phyloP scores from a whole-genome alignment of 306 rosid species.

The Vachellia collinsii region DNA sequence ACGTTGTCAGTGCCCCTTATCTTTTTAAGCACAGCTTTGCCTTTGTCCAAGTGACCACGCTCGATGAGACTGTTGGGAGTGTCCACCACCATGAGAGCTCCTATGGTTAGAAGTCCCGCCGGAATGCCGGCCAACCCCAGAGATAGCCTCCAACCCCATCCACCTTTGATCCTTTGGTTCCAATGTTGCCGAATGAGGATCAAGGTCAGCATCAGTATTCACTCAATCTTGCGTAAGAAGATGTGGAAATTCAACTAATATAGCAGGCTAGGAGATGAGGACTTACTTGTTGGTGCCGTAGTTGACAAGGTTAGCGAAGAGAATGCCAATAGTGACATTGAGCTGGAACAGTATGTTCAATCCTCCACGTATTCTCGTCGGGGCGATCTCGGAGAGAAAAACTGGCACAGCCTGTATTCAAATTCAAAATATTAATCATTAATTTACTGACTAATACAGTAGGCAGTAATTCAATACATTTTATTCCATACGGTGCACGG shows the following conservation, averaged over 20 bases:
- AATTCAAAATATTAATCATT: background rate
- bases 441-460: background rate
- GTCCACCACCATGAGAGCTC: no score
- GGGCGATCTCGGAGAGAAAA: background rate
- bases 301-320: background rate
- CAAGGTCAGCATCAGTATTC: no score
- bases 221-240: background rate
- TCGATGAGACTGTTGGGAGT: no score
- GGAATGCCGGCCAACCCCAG: no score
- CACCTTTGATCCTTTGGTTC: slow-evolving; percentile 80
- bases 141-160: no score
- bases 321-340: background rate
- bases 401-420: background rate
- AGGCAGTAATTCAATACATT: background rate
- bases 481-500: background rate
- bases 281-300: background rate
- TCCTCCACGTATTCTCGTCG: background rate
- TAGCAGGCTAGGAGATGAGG: no score
- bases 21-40: no score
- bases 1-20: no score
- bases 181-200: background rate
- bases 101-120: no score
- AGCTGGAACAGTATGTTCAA: slow-evolving; percentile 1
- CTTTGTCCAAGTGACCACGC: no score
- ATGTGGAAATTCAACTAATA: background rate